A percentile compares a stretch with the other conserved stretches of the same genome.
Conservation (phyloP, 2,329 filamentous ascomycete genomes). For the Colletotrichum spaethianum region DNA sequence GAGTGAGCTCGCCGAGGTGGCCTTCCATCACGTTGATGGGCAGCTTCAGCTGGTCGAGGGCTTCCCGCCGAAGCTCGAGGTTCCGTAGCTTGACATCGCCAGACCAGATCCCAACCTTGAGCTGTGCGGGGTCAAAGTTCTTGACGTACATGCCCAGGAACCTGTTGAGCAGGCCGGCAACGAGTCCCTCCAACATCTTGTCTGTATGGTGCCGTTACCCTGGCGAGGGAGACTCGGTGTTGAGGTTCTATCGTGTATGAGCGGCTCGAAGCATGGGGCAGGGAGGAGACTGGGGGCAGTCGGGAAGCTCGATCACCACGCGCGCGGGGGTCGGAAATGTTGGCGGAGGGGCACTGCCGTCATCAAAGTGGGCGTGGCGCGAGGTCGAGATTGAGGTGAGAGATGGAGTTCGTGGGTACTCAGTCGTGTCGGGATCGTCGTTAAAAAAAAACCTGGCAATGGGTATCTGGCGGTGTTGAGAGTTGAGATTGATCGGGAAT, state of each 20-base stretch:
- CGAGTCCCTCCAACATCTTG: constrained; percentile 96
- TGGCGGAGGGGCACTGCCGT: constrained; percentile 4
- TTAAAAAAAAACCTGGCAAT: background rate
- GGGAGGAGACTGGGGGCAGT: constrained; percentile 11
- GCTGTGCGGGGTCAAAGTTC: constrained; percentile 97
- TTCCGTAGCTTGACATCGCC: constrained; percentile 96
- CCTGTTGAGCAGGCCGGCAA: constrained; percentile 97
- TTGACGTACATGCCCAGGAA: constrained; percentile 99
- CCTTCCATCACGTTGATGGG: constrained; percentile 97
- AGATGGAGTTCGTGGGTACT: constrained; percentile 13
- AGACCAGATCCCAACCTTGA: constrained; percentile 99
- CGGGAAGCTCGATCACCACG: constrained; percentile 10
- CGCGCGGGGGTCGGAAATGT: constrained; percentile 2
- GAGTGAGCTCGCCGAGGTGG: constrained; percentile 90
- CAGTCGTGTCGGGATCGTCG: background rate
- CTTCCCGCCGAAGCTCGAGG: constrained; percentile 92
- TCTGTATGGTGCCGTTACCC: constrained; percentile 77
- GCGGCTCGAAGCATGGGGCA: constrained; percentile 29
- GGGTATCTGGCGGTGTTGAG: constrained; percentile 19
- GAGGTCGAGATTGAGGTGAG: constrained; percentile 1
- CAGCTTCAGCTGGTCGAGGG: constrained; percentile 95
- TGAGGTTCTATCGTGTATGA: constrained; percentile 18
- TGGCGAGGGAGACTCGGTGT: constrained; percentile 58
- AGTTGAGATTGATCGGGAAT: background rate
- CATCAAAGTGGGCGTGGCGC: constrained; percentile 17